Evolutionary conservation across 139 green algal genomes (phyloP), one percentile per base, ranked within the genome.

Genomic region (Yamagishiella unicocca): DNA sequence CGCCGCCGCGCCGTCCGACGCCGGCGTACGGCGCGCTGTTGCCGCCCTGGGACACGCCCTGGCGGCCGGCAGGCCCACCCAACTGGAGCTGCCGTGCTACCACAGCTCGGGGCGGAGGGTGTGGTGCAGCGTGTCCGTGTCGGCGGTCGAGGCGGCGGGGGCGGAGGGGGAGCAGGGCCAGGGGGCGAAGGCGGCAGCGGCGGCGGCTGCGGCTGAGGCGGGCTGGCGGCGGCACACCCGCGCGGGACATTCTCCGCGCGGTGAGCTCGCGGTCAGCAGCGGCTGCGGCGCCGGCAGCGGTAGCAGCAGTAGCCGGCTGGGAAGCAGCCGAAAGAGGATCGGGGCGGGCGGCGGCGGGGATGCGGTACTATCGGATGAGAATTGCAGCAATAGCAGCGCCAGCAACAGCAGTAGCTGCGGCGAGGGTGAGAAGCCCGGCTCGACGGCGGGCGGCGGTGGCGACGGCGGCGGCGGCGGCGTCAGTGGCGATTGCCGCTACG

Each of bases 91-190:
- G 3, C 25, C 38, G 14, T 42, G 19, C 25, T 84, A 43, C 22
- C 77, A 84, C 37, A 58, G 27, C 25, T 61, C 77, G 4, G 77
- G 77, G 0, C 35, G 55, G 37, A 35, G 19, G 25, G 1, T 84
- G 4, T 84, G 77, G 77, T 73, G 77, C 53, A n/a, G 17, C 38
- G 14, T 84, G 8, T 73, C 55, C 1, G 37, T 84, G 55, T 84
- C 77, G 2, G 58, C 61, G 29, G 14, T 68, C 3, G 61, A 58
- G 73, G 24, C 7, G 73, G 35, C 40, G 25, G 73, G 2, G 45
- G 1, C 12, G 73, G 17, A 17, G 73, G 31, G 10, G 35, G 67
- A 27, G 68, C 1, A 12, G 37, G 68, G 66, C 31, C 14, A 14
- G 66, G 31, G 29, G 64, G 37, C 31, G 42, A 29, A 38, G 40